Evolutionary conservation across 768 basidiomycete genomes (phyloP), one percentile per base, ranked within the genome.

Genomic region (Royoungia palumana): DNA sequence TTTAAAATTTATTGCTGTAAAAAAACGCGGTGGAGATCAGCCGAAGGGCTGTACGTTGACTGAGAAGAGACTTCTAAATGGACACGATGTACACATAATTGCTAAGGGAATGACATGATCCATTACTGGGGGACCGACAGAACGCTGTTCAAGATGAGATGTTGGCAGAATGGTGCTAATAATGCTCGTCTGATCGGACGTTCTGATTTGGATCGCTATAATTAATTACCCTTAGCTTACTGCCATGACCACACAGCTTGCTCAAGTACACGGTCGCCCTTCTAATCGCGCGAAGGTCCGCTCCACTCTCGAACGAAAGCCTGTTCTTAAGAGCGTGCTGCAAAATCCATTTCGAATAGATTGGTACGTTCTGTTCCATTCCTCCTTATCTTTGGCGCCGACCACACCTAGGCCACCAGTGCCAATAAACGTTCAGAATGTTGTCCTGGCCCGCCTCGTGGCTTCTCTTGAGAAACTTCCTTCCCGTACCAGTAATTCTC

Each of bases 311-410:
- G 86, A 89, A 20, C 78, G 74, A 39, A 90, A 83, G 58, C 68
- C 72, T 1, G 79, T 83, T 1, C 89, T 81, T 70, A 89, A 81
- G 55, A 76, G 79, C 49, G 83, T 85, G 1, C 69, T 92, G 20
- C 82, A 83, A 43, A 90, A 79, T 50, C 89, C 89, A 3, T 85
- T 86, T 57, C 75, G 76, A 11, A 71, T 90, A 14, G 63, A 68
- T 61, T 92, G 89, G 89, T 89, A 59, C 4, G 60, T 50, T 51
- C 49, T 38, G 43, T 53, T 57, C 53, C 24, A 28, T 14, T 41
- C 50, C 20, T 32, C 20, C 24, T 27, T 9, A 12, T 40, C 16
- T 13, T 10, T 20, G 10, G 30, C 10, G 35, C 34, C 44, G 42
- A 59, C 43, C 46, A 35, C 21, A 17, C 28, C 25, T 53, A 88